Evolutionary conservation across 83 land plant genomes (phyloP).

Genomic region (Picea engelmannii): DNA sequence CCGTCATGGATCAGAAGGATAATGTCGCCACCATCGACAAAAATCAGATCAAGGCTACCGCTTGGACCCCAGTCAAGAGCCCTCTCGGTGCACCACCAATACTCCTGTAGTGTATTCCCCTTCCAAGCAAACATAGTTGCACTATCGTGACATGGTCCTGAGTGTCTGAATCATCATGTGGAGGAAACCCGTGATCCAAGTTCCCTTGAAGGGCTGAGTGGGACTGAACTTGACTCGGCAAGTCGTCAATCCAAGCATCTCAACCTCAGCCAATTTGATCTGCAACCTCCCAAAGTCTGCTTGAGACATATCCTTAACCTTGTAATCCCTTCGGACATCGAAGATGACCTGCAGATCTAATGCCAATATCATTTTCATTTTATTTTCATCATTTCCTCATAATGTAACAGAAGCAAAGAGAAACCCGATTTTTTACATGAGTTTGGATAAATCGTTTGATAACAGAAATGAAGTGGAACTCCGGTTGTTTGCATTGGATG

Average conservation of each 20-base stretch:
- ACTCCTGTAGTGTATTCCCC: slow-evolving; percentile 53
- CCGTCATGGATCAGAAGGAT: slow-evolving; percentile 90
- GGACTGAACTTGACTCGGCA: slow-evolving; percentile 67
- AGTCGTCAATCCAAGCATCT: slow-evolving; percentile 74
- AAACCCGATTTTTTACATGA: too few relatives aligned
- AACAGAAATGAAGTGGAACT: too few relatives aligned
- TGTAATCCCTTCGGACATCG: too few relatives aligned
- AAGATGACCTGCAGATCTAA: too few relatives aligned
- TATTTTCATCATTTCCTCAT: too few relatives aligned
- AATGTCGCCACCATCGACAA: slow-evolving; percentile 83
- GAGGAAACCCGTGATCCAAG: slow-evolving; percentile 63
- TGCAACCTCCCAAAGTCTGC: slow-evolving; percentile 66
- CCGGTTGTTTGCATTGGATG: too few relatives aligned
- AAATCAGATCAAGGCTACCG: slow-evolving; percentile 53
- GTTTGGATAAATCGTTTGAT: too few relatives aligned
- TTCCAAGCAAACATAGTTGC: slow-evolving; percentile 82
- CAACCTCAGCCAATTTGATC: slow-evolving; percentile 69
- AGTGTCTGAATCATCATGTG: slow-evolving; percentile 77
- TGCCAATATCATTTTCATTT: too few relatives aligned
- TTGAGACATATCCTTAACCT: too few relatives aligned
- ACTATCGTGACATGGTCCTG: slow-evolving; percentile 61
- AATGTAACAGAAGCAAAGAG: too few relatives aligned
- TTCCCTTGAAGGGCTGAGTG: slow-evolving; percentile 70
- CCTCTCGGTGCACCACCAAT: slow-evolving; percentile 66
- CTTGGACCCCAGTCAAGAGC: slow-evolving; percentile 59